Percentiles rank a stretch among this genome's conserved stretches.
These are phyloP conservation scores for Prunus salicina DNA, from an alignment of 306 rosid genomes.

Conservation along the genomic window DNA sequence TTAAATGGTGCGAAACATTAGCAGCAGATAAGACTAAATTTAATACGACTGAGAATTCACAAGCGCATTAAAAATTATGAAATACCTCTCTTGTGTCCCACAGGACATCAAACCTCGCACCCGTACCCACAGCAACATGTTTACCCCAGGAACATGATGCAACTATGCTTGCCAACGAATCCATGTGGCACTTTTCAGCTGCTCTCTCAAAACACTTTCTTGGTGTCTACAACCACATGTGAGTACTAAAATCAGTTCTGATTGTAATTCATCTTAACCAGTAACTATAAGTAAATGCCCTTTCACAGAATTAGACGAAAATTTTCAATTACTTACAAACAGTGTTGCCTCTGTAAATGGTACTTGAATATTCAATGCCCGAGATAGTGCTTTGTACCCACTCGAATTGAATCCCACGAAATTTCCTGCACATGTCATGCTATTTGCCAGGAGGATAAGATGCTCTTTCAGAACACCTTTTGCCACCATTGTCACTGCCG, in stretches of 20 bases:
- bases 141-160: conserved; percentile 98
- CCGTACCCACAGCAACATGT: conserved; percentile 90
- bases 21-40: conserved; percentile 1
- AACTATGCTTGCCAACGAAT: conserved; percentile 76
- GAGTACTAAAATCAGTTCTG: conserved; percentile 13
- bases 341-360: conserved; percentile 96
- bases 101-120: conserved; percentile 77
- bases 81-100: conserved; percentile 77
- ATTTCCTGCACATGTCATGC: conserved; percentile 91
- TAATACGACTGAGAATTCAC: conserved; percentile 2
- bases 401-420: conserved; percentile 82
- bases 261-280: conserved; percentile 8
- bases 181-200: conserved; percentile 81
- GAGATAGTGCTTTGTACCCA: conserved; percentile 83
- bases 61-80: neutral
- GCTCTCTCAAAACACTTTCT: conserved; percentile 87
- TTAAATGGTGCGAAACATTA: conserved; percentile 16
- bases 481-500: conserved; percentile 80
- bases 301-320: conserved; percentile 15
- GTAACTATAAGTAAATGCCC: neutral
- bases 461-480: conserved; percentile 97
- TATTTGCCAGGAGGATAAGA: conserved; percentile 79
- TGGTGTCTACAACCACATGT: conserved; percentile 64
- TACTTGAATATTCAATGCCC: conserved; percentile 68
- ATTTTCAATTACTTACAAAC: conserved; percentile 53